Evolutionary conservation across 345 rosid genomes (phyloP).

Genomic region (Eutrema heterophyllum): DNA sequence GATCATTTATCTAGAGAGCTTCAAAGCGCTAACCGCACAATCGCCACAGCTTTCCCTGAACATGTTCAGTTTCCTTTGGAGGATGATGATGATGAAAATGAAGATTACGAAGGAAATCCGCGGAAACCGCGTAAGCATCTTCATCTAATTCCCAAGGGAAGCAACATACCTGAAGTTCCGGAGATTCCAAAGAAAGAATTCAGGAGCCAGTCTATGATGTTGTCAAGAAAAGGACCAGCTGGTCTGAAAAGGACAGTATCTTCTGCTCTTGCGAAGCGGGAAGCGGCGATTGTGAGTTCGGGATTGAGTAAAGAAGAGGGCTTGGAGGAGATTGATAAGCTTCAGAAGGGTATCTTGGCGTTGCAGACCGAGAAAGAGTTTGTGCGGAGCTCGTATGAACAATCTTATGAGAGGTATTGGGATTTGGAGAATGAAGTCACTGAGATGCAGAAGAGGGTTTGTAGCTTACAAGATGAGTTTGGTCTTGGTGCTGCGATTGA

Average conservation of each 20-base stretch:
- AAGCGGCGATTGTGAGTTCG: conserved; percentile 33
- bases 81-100: conserved; percentile 42
- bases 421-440: conserved; percentile 53
- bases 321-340: conserved; percentile 50
- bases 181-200: conserved; percentile 43
- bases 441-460: conserved; percentile 54
- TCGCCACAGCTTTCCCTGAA: conserved; percentile 70
- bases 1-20: conserved; percentile 66
- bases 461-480: conserved; percentile 74
- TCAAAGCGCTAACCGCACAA: conserved; percentile 77
- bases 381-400: conserved; percentile 50
- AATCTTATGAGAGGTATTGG: conserved; percentile 46
- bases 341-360: conserved; percentile 63
- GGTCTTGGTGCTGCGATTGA: conserved; percentile 51
- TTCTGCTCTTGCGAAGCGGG: conserved; percentile 18
- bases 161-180: conserved; percentile 44
- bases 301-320: conserved; percentile 61
- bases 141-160: conserved; percentile 19
- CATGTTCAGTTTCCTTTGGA: conserved; percentile 50
- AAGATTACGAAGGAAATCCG: conserved; percentile 2
- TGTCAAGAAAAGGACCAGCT: conserved; percentile 35
- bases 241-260: conserved; percentile 30
- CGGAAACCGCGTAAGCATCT: conserved; percentile 24
- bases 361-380: conserved; percentile 79
- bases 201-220: conserved; percentile 32